Percentiles rank a stretch among this genome's conserved stretches.
phyloP scores from a whole-genome alignment of 2,329 filamentous ascomycete species.

The Neonectria ditissima region DNA sequence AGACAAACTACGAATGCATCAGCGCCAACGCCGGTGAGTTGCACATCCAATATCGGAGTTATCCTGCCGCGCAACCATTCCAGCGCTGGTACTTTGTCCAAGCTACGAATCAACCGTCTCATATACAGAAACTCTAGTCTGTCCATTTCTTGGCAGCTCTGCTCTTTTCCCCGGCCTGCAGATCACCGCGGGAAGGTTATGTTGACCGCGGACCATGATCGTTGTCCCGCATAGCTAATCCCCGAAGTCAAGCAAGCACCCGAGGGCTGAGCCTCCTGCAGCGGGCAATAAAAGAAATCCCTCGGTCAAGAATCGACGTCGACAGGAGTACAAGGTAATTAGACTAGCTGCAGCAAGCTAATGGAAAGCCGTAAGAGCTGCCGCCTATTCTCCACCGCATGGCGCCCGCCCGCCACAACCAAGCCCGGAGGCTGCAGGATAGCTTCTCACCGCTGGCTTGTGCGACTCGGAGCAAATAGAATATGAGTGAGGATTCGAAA shows the following conservation, averaged over 20 bases:
- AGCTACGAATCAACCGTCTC: background rate
- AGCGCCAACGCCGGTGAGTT: background rate
- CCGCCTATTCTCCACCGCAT: background rate
- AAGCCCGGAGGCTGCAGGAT: background rate
- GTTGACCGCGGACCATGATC: background rate
- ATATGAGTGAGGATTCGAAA: no score
- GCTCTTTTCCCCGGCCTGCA: background rate
- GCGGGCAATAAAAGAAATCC: background rate
- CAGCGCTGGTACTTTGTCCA: no score
- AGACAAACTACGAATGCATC: background rate
- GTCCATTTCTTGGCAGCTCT: background rate
- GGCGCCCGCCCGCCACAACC: background rate
- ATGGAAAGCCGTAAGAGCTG: background rate
- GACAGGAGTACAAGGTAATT: background rate
- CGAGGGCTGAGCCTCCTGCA: background rate
- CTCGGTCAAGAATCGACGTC: background rate
- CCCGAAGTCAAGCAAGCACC: conserved; percentile 8
- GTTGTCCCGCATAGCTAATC: background rate
- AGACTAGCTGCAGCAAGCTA: background rate
- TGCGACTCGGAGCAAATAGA: background rate
- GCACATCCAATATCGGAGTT: background rate
- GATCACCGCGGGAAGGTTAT: conserved; percentile 1
- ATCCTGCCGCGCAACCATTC: background rate
- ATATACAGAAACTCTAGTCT: background rate
- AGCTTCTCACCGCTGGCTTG: background rate